Evolutionary conservation across 2,329 filamentous ascomycete species (phyloP), one percentile per base, ranked within the genome.

Genomic region (Penicillium sp.): DNA sequence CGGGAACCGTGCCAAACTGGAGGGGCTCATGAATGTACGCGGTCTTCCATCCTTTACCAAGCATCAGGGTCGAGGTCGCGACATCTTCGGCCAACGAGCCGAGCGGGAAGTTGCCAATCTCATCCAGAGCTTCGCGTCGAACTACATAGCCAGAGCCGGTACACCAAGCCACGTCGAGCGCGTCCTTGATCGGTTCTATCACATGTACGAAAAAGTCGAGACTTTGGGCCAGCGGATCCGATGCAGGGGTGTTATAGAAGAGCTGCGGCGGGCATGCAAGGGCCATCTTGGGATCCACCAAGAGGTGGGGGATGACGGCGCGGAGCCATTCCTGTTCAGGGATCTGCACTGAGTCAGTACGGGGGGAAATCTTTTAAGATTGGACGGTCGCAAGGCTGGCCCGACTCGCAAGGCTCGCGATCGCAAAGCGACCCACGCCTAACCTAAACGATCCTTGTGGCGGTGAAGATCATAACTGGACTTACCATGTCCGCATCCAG

Each of bases 401-500:
- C 25, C 11, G 11, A 27, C 25, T 27, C 25, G 25, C 25, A n/a
- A n/a, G n/a, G n/a, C n/a, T 13, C 4, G 25, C 25, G 4, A 4
- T n/a, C 5, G 5, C 25, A 4, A 27, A 4, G 5, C 25, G 25
- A 27, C 25, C 25, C 11, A 34, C 32, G 31, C 27, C 35, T 19
- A 16, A 15, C 16, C 29, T 29, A 23, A 19, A 17, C 30, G 20
- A 7, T 7, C 14, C 13, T 32, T n/a, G n/a, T n/a, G n/a, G n/a
- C n/a, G 28, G 7, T 9, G 17, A 13, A 20, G 14, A 32, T 13
- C 23, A 13, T 19, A 31, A 21, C 10, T 21, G 13, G 37, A 33
- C 45, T 50, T 48, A 60, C 58, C 81, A 84, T 84, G 56, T 84
- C 81, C 14, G 80, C 80, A 55, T 84, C 81, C 21, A 84, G 65